These are phyloP conservation scores for Cetradonia linearis DNA, from an alignment of 495 filamentous ascomycete species.

Conservation along the genomic window DNA sequence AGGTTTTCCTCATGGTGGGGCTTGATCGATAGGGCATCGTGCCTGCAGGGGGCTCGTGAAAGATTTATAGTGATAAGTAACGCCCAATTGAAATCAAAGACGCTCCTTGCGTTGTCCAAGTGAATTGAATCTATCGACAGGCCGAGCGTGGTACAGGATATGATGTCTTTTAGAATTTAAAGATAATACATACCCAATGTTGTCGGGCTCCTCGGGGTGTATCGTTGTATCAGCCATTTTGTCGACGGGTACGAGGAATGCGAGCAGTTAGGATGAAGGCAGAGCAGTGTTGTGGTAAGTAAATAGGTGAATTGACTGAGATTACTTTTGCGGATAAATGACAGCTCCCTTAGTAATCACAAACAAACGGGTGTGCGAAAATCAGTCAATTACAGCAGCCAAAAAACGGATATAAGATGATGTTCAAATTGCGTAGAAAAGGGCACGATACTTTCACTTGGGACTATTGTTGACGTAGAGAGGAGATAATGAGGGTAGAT, in stretches of 20 bases:
- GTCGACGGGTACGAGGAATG: neutral
- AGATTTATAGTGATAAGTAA: neutral
- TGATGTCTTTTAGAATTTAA: constrained; percentile 9
- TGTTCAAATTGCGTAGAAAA: neutral
- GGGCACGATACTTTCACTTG: too few relatives aligned
- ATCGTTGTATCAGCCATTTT: constrained; percentile 55
- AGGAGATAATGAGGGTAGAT: neutral
- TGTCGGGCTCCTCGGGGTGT: constrained; percentile 48
- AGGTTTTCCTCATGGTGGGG: neutral
- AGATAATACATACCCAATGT: constrained; percentile 51
- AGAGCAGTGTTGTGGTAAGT: neutral
- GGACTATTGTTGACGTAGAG: neutral
- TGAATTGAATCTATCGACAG: neutral
- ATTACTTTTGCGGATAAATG: constrained; percentile 3
- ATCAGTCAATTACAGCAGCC: neutral
- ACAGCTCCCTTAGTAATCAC: constrained; percentile 10
- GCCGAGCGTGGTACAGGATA: neutral
- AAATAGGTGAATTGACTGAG: neutral
- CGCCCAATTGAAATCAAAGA: neutral
- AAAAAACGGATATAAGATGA: neutral
- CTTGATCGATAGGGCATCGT: neutral
- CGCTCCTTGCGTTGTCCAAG: neutral
- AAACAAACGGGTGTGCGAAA: neutral
- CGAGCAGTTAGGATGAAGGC: neutral
- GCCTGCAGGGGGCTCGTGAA: neutral